Conservation (phyloP, 2,329 filamentous ascomycete species). For the Ophiostoma pallidulum region DNA sequence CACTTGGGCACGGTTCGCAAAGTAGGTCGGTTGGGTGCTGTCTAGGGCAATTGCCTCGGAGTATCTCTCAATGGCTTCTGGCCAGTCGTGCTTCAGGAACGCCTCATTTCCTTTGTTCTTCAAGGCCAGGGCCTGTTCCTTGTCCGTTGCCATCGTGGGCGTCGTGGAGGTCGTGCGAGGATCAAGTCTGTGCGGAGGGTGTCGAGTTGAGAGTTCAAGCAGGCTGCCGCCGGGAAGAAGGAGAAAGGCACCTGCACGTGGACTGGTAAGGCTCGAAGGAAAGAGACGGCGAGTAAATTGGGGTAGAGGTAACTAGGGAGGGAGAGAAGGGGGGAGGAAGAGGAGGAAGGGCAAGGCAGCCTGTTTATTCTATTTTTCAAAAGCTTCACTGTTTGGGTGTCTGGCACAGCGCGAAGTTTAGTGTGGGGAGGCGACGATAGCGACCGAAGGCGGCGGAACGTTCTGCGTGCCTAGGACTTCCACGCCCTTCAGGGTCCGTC, state of each 20-base stretch:
- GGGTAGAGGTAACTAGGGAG: too few relatives aligned
- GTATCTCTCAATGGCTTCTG: conserved; percentile 71
- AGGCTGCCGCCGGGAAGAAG: too few relatives aligned
- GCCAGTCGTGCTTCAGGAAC: conserved; percentile 82
- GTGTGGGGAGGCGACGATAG: conserved; percentile 8
- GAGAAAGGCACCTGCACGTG: not conserved
- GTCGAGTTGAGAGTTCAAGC: too few relatives aligned
- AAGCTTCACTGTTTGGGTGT: too few relatives aligned
- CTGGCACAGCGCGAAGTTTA: too few relatives aligned
- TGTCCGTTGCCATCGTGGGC: conserved; percentile 22
- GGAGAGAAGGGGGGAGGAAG: too few relatives aligned
- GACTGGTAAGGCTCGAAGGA: not conserved
- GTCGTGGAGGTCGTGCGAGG: too few relatives aligned
- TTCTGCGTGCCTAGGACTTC: too few relatives aligned
- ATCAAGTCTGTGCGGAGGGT: too few relatives aligned
- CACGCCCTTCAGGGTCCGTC: too few relatives aligned
- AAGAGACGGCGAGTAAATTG: not conserved
- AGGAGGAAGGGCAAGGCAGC: too few relatives aligned
- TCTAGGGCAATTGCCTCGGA: conserved; percentile 78
- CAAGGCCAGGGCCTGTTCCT: conserved; percentile 66
- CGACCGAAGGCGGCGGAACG: conserved; percentile 15
- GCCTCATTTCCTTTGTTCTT: conserved; percentile 95
- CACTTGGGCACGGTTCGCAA: conserved; percentile 90
- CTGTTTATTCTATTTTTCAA: too few relatives aligned
- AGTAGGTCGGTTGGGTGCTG: conserved; percentile 79